Evolutionary conservation across 2,329 filamentous ascomycete genomes (phyloP).

Genomic region (Leptographium galeiforme): DNA sequence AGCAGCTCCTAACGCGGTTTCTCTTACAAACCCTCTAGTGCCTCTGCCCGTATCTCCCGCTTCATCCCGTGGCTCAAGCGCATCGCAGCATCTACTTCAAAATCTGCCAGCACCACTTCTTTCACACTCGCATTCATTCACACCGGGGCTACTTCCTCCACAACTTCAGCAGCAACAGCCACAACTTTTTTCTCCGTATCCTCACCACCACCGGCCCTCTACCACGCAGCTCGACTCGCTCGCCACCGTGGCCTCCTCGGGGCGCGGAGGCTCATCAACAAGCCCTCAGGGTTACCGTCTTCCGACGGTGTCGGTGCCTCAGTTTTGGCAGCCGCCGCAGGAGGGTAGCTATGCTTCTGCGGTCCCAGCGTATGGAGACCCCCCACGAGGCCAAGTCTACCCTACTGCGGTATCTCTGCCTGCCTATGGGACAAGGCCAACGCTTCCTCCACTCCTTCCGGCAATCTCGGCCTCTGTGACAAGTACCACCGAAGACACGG

Average conservation of each 20-base stretch:
- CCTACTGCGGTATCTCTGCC: background rate
- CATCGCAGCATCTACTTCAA: background rate
- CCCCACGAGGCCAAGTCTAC: background rate
- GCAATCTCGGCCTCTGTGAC: slow-evolving; percentile 11
- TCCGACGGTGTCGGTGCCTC: no score
- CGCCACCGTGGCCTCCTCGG: background rate
- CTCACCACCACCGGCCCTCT: background rate
- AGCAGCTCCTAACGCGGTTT: background rate
- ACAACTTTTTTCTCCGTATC: background rate
- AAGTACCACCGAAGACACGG: slow-evolving; percentile 27
- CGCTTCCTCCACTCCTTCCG: background rate
- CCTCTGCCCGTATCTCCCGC: background rate
- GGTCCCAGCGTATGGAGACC: background rate
- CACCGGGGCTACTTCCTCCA: background rate
- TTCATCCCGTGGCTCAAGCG: background rate
- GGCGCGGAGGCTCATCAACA: background rate
- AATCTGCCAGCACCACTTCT: background rate
- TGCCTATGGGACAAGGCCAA: background rate
- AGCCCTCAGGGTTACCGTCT: background rate
- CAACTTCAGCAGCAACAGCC: background rate
- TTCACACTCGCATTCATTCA: background rate
- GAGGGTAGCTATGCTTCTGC: background rate
- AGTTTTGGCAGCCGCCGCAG: background rate
- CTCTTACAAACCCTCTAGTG: background rate
- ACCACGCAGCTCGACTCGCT: background rate